Evolutionary conservation across 306 rosid genomes (phyloP), one percentile per base, ranked within the genome.

Genomic region (Dryas alaskensis): DNA sequence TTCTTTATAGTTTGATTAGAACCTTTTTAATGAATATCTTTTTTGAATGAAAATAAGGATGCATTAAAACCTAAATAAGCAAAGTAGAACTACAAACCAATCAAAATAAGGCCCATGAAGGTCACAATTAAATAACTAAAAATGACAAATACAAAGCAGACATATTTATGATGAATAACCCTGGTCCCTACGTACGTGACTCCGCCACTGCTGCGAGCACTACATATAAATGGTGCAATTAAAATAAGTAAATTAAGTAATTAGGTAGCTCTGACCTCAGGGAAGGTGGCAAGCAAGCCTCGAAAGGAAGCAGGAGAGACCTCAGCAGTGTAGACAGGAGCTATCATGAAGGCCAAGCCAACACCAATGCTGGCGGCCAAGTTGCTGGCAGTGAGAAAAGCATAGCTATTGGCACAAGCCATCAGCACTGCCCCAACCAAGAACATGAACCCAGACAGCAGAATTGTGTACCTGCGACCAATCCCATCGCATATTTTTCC

Each of bases 401-500:
- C 1, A 9, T 86, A 90, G 69, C 82, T 83, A 0, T 89, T 75
- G 6, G 96, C 80, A 51, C 82, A 84, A 0, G 91, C 89, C 96
- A 88, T 88, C 3, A 90, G 82, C 4, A 86, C 3, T 8, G 92
- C 88, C 25, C 88, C 92, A 19, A 2, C 73, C 31, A 90, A 88
- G 84, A 86, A 86, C n/a, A 88, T 83, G 4, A 43, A 76, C 0
- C 83, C 89, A 42, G 88, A 84, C 2, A 88, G 54, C 0, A 83
- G 80, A 0, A 90, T 88, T 3, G 96, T 86, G 82, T 84, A 90
- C 1, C 91, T 87, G 4, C 96, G 91, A 5, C 96, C 92, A 0
- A 90, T 86, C 89, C 92, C 79, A 48, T 90, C 96, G 5, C 88
- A 90, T 8, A 88, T 86, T 67, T 82, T 78, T 2, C 92, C 96